Conservation (phyloP, 345 rosid species). For the Nasturtium officinale region DNA sequence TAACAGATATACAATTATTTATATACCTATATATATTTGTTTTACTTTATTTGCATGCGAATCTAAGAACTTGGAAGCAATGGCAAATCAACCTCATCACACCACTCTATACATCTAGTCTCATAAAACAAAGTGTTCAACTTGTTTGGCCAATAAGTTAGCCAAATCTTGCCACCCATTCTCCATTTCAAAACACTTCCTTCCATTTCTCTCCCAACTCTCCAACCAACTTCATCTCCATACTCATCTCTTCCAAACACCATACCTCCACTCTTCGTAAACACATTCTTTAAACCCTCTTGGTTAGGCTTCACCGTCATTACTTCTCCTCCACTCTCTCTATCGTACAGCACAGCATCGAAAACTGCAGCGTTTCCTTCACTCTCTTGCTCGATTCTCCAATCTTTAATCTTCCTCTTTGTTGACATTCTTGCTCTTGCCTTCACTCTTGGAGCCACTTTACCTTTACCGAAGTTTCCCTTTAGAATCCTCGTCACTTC, state of each 20-base stretch:
- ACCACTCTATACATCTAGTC: conserved; percentile 86
- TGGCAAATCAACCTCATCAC: conserved; percentile 87
- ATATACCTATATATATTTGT: not conserved
- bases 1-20: not conserved
- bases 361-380: conserved; percentile 83
- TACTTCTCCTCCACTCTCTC: conserved; percentile 54
- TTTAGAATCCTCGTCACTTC: conserved; percentile 44
- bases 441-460: conserved; percentile 52
- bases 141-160: conserved; percentile 71
- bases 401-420: conserved; percentile 60
- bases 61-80: conserved; percentile 49
- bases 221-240: conserved; percentile 72
- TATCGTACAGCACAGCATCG: conserved; percentile 65
- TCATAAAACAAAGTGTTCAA: conserved; percentile 57
- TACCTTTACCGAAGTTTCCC: conserved; percentile 48
- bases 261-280: conserved; percentile 77
- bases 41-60: not conserved
- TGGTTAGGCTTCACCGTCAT: conserved; percentile 32
- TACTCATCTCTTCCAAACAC: conserved; percentile 76
- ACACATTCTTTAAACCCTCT: conserved; percentile 48
- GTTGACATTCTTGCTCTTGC: conserved; percentile 53
- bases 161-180: conserved; percentile 75
- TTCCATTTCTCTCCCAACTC: conserved; percentile 87
- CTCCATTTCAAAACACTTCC: conserved; percentile 93
- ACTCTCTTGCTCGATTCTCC: conserved; percentile 82